Evolutionary conservation across 2,329 filamentous ascomycete species (phyloP), one percentile per base, ranked within the genome.

Genomic region (Neofusicoccum umdonicola): DNA sequence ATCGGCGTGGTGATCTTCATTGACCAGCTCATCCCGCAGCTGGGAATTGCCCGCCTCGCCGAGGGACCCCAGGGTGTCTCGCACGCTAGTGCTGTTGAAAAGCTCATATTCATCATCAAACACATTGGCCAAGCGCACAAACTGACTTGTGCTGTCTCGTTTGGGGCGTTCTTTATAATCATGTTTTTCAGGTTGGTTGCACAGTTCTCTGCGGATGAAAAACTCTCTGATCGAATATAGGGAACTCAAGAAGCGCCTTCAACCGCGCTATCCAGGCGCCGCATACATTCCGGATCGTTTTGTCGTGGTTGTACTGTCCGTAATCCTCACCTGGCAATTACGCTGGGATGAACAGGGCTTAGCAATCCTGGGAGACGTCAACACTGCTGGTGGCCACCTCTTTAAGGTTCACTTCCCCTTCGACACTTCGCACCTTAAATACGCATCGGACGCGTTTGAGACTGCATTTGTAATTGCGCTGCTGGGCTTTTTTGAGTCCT

Each of bases 401-500:
- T 96, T 98, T 73, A 83, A 87, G 2, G 93, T 97, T 69, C 88
- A 90, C 67, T 97, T 93, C 84, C 94, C 95, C 0, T 95, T 97
- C 72, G 87, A 88, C 68, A 79, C 86, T 2, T 83, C 86, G 4
- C 87, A 96, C 70, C 88, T 98, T 82, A 84, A 87, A 27, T 90
- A 97, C 73, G 91, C 96, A 62, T 89, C 90, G 22, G 90, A 92
- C 67, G 90, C 92, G 42, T 90, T 98, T 84, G 89, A 91, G 60
- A 98, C 95, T 0, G 90, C 92, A 0, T 97, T 99, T 72, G 83
- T 98, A 62, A 97, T 99, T 68, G 92, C 93, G 0, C 83, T 99
- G 27, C 87, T 99, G 0, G 95, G 95, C n/a, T 99, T 99, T 78
- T 99, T 99, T 71, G 95, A 99, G 77, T 97, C 92, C 2, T 97